Conservation (phyloP, 1,284 basidiomycete genomes). For the Phellinidium pouzarii region DNA sequence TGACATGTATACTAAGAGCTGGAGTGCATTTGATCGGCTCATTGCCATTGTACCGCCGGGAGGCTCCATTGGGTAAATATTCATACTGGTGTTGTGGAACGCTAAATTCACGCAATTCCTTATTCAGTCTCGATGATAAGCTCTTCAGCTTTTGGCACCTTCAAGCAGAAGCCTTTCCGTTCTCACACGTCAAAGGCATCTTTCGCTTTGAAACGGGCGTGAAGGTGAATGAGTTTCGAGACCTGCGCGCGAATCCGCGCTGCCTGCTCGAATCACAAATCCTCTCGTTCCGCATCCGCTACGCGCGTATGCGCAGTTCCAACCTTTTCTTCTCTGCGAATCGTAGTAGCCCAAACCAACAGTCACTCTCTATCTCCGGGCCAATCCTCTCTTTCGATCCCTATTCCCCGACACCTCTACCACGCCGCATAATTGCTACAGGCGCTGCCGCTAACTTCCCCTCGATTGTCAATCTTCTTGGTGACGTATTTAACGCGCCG, state of each 20-base stretch:
- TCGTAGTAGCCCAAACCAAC: neutral
- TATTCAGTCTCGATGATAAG: constrained; percentile 74
- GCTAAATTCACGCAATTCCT: too few species aligned
- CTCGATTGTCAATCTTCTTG: constrained; percentile 67
- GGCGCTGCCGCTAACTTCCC: constrained; percentile 80
- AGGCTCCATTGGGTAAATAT: constrained; percentile 71
- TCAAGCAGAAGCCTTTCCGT: constrained; percentile 66
- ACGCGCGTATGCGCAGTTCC: constrained; percentile 49
- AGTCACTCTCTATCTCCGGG: neutral
- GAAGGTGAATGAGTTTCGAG: constrained; percentile 78
- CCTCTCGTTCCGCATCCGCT: constrained; percentile 70
- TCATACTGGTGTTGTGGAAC: too few species aligned
- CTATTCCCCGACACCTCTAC: constrained; percentile 23
- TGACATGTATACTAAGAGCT: constrained; percentile 85
- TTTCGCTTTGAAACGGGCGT: constrained; percentile 79
- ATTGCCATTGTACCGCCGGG: constrained; percentile 81
- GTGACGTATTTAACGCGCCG: constrained; percentile 72
- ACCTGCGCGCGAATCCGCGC: constrained; percentile 77
- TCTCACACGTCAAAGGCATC: constrained; percentile 76
- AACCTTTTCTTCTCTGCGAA: constrained; percentile 11
- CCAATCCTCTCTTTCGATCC: constrained; percentile 23
- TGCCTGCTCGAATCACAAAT: constrained; percentile 74
- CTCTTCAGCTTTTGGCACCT: constrained; percentile 82
- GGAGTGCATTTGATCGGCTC: constrained; percentile 80
- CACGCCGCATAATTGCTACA: constrained; percentile 36